Conservation (phyloP, 2,329 filamentous ascomycete species). For the Epichloe bromicola region DNA sequence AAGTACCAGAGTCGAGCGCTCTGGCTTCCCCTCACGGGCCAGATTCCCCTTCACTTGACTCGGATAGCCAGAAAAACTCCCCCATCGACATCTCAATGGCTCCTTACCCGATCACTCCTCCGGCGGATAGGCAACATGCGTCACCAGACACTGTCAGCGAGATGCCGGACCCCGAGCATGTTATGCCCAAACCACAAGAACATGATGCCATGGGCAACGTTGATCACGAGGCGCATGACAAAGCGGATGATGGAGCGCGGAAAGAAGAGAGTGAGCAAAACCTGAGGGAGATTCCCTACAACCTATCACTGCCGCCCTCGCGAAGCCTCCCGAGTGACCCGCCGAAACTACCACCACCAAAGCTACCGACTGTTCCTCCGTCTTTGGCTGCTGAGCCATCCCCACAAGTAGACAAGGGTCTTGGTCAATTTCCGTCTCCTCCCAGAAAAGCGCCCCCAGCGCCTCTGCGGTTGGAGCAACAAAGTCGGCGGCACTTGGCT, state of each 20-base stretch:
- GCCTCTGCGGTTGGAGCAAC: constrained; percentile 53
- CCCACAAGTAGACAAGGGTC: constrained; percentile 29
- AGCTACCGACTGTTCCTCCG: constrained; percentile 28
- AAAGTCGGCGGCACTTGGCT: constrained; percentile 11
- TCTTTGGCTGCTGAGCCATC: constrained; percentile 30
- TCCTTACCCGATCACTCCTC: constrained; percentile 53
- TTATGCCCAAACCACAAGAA: constrained; percentile 48
- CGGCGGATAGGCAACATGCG: constrained; percentile 34
- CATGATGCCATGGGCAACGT: constrained; percentile 46
- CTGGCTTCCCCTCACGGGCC: background rate
- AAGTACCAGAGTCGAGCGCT: constrained; percentile 11
- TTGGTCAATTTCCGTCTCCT: constrained; percentile 44
- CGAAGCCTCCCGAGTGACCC: constrained; percentile 40
- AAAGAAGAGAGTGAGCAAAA: constrained; percentile 31
- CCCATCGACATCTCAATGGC: constrained; percentile 45
- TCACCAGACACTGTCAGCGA: constrained; percentile 33
- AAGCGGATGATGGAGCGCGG: constrained; percentile 29
- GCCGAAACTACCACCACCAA: constrained; percentile 39
- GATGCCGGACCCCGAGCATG: constrained; percentile 41
- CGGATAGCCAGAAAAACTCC: constrained; percentile 39
- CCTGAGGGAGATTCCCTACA: constrained; percentile 35
- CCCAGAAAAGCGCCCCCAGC: constrained; percentile 74
- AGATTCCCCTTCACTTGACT: constrained; percentile 19
- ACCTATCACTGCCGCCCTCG: constrained; percentile 40
- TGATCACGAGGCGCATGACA: constrained; percentile 41